These are phyloP conservation scores for Pestalotiopsis sp. DNA, from an alignment of 2,329 filamentous ascomycete species.

Conservation along the genomic window DNA sequence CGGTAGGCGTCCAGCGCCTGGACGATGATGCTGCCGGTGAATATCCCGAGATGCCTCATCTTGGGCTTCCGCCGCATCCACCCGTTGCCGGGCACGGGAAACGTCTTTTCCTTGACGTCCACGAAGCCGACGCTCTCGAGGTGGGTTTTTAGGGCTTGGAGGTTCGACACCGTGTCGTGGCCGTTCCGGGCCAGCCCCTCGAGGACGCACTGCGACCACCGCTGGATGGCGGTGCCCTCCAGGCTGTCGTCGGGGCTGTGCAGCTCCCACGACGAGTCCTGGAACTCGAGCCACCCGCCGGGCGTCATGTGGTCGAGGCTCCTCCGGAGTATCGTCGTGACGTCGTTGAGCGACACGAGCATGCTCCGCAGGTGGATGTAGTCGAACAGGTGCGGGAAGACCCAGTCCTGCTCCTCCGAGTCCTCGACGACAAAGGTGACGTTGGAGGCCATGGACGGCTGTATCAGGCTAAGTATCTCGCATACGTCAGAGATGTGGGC, in stretches of 20 bases:
- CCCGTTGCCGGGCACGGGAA: neutral
- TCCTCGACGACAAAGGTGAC: conserved; percentile 8
- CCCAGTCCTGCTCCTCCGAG: conserved; percentile 8
- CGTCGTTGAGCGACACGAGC: conserved; percentile 7
- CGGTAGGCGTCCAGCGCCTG: neutral
- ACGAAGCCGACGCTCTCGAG: conserved; percentile 7
- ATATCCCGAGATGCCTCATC: neutral
- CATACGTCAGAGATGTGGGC: neutral
- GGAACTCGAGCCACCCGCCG: conserved; percentile 8
- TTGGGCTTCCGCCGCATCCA: neutral
- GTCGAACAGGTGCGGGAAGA: conserved; percentile 8
- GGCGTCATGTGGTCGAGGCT: conserved; percentile 7
- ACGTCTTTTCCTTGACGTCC: conserved; percentile 5
- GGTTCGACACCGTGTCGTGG: neutral
- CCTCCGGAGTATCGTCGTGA: neutral
- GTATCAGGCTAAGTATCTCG: conserved; percentile 5
- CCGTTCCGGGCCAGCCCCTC: neutral
- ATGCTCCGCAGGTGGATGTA: conserved; percentile 7
- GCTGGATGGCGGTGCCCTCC: neutral
- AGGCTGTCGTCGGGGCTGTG: neutral
- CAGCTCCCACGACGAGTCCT: neutral
- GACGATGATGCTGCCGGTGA: neutral
- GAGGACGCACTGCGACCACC: neutral
- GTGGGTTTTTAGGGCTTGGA: neutral
- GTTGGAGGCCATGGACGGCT: neutral